phyloP scores from a whole-genome alignment of 441 rosid genomes.

The Adansonia rubrostipa region DNA sequence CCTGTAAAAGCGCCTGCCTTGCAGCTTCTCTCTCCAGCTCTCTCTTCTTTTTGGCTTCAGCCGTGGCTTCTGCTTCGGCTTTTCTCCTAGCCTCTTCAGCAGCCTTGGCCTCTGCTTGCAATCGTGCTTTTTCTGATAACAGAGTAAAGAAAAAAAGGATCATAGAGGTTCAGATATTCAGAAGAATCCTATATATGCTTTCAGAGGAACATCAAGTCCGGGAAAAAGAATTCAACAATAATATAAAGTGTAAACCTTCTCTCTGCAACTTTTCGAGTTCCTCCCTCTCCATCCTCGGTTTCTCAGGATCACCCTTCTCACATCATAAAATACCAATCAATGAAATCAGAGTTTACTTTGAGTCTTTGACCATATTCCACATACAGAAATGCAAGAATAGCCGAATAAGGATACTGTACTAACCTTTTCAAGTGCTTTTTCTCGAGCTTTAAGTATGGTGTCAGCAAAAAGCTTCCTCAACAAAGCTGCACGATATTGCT shows the following conservation, averaged over 20 bases:
- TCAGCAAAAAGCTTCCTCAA: slow-evolving; percentile 88
- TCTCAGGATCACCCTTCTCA: slow-evolving; percentile 81
- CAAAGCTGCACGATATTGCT: slow-evolving; percentile 78
- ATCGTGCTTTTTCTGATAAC: slow-evolving; percentile 68
- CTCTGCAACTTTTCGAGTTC: slow-evolving; percentile 72
- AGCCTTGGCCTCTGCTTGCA: slow-evolving; percentile 87
- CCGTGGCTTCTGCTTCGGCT: slow-evolving; percentile 82
- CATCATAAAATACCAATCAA: background rate
- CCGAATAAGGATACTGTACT: background rate
- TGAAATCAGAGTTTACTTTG: background rate
- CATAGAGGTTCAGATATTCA: background rate
- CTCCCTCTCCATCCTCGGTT: slow-evolving; percentile 71
- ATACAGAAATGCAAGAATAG: background rate
- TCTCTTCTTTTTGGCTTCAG: slow-evolving; percentile 74
- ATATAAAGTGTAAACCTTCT: slow-evolving; percentile 60
- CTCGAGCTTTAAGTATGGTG: slow-evolving; percentile 88
- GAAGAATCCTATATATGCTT: background rate
- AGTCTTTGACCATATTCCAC: background rate
- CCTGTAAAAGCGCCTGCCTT: slow-evolving; percentile 80
- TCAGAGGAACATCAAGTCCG: background rate
- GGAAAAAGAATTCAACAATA: background rate
- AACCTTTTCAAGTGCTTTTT: slow-evolving; percentile 89
- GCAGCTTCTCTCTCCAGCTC: slow-evolving; percentile 91
- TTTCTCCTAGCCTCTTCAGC: slow-evolving; percentile 80
- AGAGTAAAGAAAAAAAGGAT: slow-evolving; percentile 8